Evolutionary conservation across 257 asterid genomes (phyloP).

Genomic region (Striga asiatica): DNA sequence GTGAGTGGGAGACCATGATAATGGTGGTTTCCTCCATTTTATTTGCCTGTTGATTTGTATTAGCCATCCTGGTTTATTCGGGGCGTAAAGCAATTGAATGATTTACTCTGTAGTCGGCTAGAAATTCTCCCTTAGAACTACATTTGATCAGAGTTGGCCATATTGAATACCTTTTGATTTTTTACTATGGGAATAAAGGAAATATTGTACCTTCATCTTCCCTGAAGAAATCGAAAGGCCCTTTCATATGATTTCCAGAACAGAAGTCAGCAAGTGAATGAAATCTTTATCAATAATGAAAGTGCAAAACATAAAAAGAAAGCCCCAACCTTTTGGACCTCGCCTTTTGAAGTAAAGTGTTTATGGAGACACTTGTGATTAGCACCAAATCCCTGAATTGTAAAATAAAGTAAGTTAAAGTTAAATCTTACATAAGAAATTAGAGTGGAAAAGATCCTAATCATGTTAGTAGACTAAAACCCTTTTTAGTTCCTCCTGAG

Average conservation of each 20-base stretch:
- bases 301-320: neutral
- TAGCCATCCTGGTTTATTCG: neutral
- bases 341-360: neutral
- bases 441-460: no score
- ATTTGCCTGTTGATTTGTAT: no score
- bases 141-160: neutral
- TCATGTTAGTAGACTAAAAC: no score
- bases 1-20: neutral
- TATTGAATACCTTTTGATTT: neutral
- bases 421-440: neutral
- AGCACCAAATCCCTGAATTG: neutral
- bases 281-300: neutral
- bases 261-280: neutral
- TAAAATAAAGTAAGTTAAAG: neutral
- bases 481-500: no score
- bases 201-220: neutral
- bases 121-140: neutral
- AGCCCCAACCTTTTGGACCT: neutral
- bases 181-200: neutral
- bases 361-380: neutral
- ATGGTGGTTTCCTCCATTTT: no score
- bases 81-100: neutral
- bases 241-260: neutral
- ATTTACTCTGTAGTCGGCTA: neutral
- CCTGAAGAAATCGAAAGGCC: neutral